Conservation (phyloP, 345 rosid genomes). For the Euphorbia pulcherrima region DNA sequence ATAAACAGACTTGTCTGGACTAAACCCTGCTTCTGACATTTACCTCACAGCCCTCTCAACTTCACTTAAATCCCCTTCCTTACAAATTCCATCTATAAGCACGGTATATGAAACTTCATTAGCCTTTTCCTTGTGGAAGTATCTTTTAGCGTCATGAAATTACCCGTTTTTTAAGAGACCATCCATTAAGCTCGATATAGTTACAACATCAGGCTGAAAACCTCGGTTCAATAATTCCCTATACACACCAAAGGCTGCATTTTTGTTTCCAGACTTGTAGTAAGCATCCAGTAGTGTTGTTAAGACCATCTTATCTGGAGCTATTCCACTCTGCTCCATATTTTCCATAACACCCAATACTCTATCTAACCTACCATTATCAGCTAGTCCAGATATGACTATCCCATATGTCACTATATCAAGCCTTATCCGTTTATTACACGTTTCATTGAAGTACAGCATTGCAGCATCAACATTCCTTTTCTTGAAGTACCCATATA, state of each 20-base stretch:
- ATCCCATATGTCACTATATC: constrained; percentile 36
- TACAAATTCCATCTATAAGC: constrained; percentile 36
- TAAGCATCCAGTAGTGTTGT: constrained; percentile 37
- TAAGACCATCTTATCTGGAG: constrained; percentile 36
- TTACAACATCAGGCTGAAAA: constrained; percentile 40
- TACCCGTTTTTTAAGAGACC: constrained; percentile 40
- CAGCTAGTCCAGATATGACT: constrained; percentile 35
- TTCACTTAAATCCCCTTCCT: constrained; percentile 39
- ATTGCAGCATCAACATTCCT: constrained; percentile 33
- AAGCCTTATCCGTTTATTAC: constrained; percentile 30
- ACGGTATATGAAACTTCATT: constrained; percentile 41
- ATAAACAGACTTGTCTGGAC: constrained; percentile 43
- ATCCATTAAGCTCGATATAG: constrained; percentile 39
- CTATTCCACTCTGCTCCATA: constrained; percentile 35
- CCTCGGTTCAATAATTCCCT: constrained; percentile 26
- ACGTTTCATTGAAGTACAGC: constrained; percentile 34
- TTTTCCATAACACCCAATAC: constrained; percentile 22
- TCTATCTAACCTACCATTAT: constrained; percentile 30
- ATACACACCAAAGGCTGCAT: constrained; percentile 29
- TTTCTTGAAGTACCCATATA: constrained; percentile 35
- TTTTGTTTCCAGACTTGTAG: constrained; percentile 34
- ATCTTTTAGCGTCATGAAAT: constrained; percentile 34
- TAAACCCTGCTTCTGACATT: constrained; percentile 36
- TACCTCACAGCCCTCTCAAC: constrained; percentile 34
- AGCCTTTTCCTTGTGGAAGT: constrained; percentile 37